Evolutionary conservation across 2,329 filamentous ascomycete genomes (phyloP).

Genomic region (Fusarium albosuccineum): DNA sequence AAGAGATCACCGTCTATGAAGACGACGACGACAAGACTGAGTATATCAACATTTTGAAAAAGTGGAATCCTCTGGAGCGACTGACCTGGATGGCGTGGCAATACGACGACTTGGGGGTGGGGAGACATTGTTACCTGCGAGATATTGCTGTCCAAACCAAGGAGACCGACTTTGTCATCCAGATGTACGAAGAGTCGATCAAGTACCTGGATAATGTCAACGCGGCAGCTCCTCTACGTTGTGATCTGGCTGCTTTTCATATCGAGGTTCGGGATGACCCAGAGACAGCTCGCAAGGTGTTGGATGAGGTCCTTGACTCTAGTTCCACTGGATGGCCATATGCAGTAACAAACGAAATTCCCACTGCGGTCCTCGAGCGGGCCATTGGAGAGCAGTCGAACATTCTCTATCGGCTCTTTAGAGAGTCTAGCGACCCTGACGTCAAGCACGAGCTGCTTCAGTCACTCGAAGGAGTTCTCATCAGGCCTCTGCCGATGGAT

Average conservation of each 20-base stretch:
- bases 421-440: conserved; percentile 31
- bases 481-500: conserved; percentile 36
- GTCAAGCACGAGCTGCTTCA: conserved; percentile 36
- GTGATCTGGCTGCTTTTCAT: conserved; percentile 36
- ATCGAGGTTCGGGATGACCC: conserved; percentile 31
- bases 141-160: conserved; percentile 29
- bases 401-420: conserved; percentile 39
- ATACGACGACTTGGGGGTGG: conserved; percentile 24
- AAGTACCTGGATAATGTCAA: conserved; percentile 46
- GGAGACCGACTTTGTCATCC: conserved; percentile 38
- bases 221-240: conserved; percentile 41
- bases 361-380: conserved; percentile 22
- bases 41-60: conserved; percentile 39
- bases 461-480: conserved; percentile 29
- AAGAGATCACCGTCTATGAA: conserved; percentile 37
- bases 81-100: conserved; percentile 46
- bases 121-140: conserved; percentile 27
- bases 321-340: conserved; percentile 38
- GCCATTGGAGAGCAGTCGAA: conserved; percentile 35
- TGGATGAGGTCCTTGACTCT: conserved; percentile 45
- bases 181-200: conserved; percentile 41
- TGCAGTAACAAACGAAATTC: conserved; percentile 34
- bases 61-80: conserved; percentile 43
- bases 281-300: conserved; percentile 25
- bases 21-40: conserved; percentile 20